Base-by-base conservation (phyloP, 1,284 basidiomycete species). In the Mycena citricolor region DNA sequence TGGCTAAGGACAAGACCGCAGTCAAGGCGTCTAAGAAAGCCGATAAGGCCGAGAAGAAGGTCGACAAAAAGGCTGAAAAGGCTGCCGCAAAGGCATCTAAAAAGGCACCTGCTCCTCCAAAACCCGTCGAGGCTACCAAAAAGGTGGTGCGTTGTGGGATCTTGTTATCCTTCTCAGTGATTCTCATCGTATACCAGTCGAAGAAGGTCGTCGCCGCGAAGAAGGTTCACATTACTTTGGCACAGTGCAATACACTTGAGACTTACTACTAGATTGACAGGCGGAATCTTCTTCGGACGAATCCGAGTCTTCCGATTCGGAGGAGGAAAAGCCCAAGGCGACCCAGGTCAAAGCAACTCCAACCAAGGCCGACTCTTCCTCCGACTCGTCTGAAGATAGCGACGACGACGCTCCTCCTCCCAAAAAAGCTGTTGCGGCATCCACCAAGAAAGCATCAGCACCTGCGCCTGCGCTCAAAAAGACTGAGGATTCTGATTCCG, bases 1-100 rank as follows among this genome's bases (percentile, higher is more conserved):
- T 52, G 50, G 50, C 32, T 32, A 54, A 54, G 36, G 42, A 41
- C 28, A 51, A 54, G 42, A 38, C 45, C 19, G 42, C 39, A 16
- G 76, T 69, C 48, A 84, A 82, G 59, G 59, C 64, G 38, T 68
- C 72, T 48, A 77, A 78, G 60, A 73, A 71, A 14, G 42, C 39
- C 19, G 76, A 69, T 47, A 84, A 82, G 58, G 54, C 55, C 20
- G 64, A 64, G 22, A 69, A 71, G 55, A 65, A 67, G 61, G 61
- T 57, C 42, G 68, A 66, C 34, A 76, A 74, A 57, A 68, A 72
- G 58, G 60, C 54, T 26, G 54, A 57, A 13, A 69, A 69, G 51
- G 57, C 37, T 37, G 57, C 57, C 41, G 54, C 57, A 13, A 69
- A 69, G 51, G 57, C 37, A 36, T 56, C 57, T 40, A 67, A 67